These are phyloP conservation scores for Cynanchum wilfordii DNA, from an alignment of 257 asterid genomes.

Conservation along the genomic window DNA sequence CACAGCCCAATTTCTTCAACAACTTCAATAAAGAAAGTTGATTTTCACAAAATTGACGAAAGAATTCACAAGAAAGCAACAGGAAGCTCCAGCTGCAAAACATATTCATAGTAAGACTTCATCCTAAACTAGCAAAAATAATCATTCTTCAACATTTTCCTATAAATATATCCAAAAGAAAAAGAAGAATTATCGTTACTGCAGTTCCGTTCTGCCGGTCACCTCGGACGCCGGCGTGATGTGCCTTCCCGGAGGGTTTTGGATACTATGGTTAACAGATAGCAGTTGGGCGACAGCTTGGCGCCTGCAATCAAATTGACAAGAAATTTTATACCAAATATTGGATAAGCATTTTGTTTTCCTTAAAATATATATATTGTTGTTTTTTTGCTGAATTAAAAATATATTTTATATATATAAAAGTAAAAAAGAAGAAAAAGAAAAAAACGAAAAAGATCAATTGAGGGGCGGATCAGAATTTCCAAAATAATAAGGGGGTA, in stretches of 20 bases:
- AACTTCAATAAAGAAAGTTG: neutral
- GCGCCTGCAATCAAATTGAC: neutral
- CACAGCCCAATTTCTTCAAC: neutral
- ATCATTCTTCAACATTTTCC: neutral
- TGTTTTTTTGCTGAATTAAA: too few relatives aligned
- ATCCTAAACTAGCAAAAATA: neutral
- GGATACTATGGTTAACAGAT: neutral
- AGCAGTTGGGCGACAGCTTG: neutral
- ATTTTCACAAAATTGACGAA: neutral
- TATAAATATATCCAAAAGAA: too few relatives aligned
- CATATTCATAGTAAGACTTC: neutral
- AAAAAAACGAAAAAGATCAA: too few relatives aligned
- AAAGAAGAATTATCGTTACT: neutral
- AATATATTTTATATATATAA: too few relatives aligned
- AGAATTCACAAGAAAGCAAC: neutral
- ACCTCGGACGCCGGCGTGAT: neutral
- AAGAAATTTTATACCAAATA: too few relatives aligned
- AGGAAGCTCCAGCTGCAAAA: neutral
- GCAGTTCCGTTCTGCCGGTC: neutral
- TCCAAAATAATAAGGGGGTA: too few relatives aligned
- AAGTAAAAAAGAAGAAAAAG: too few relatives aligned
- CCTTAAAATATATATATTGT: too few relatives aligned
- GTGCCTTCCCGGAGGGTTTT: neutral
- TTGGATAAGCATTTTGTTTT: too few relatives aligned
- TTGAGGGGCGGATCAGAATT: too few relatives aligned